Base-by-base conservation (phyloP, 2,329 filamentous ascomycete species). In the Pseudodiploospora longispora region DNA sequence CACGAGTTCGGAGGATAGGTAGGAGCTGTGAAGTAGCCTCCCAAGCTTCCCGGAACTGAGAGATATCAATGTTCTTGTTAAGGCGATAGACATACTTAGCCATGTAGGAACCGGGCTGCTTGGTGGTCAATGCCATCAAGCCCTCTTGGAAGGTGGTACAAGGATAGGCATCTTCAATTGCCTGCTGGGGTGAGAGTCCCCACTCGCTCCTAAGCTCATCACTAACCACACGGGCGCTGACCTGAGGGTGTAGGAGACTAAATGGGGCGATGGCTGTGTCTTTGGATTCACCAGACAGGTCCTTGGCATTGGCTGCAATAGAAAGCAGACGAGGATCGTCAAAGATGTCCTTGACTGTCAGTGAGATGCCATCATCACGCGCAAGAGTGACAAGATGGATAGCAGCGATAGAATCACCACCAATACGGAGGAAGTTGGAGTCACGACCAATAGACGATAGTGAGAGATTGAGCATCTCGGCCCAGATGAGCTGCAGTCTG, bases 401-500 rank as follows among this genome's bases (percentile, higher is more conserved):
- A 5, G 53, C 52, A 12, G 43, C 36, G 5, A 51, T 50, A 0
- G 53, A 55, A n/a, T 55, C 53, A 19, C 53, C 52, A 10, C 53
- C 53, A 12, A 54, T 46, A 3, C 48, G 43, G 31, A 52, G 19
- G 9, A 55, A 56, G 41, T 39, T 44, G n/a, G 51, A 49, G 27
- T 54, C 38, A 3, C 31, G 31, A 30, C 50, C 47, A 29, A 56
- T 54, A 10, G 27, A 38, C 5, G 45, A 37, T 4, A 31, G 9
- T 3, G 39, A 28, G 6, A 49, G 27, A 5, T 42, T 39, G 2
- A 47, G 39, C 3, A 47, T 30, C 2, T 41, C 37, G 4, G 44
- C 43, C 49, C 49, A 68, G 57, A 70, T 67, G 28, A 55, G 49
- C 6, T 57, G 54, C 7, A 70, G 40, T 7, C 55, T 51, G 30